phyloP scores from a whole-genome alignment of 2,329 filamentous ascomycete species.

The Scytalidium lignicola region DNA sequence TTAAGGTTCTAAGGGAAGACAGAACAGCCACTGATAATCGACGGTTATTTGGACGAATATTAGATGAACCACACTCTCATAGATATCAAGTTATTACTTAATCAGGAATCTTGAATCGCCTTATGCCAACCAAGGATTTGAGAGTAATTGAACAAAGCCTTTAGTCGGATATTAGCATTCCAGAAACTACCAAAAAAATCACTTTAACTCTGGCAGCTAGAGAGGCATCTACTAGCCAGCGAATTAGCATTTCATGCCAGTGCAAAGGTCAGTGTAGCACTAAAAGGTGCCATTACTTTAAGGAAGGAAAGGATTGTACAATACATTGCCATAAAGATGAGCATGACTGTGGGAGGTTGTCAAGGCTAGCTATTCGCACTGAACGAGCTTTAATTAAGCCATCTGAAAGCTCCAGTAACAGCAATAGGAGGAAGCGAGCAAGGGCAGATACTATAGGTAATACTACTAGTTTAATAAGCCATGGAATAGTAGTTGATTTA shows the following conservation, averaged over 20 bases:
- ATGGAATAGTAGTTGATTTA: not conserved
- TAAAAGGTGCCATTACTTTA: not conserved
- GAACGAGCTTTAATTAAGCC: constrained; percentile 1
- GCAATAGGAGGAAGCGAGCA: not conserved
- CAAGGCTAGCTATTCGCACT: not conserved
- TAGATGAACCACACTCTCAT: not conserved
- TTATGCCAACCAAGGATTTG: not conserved
- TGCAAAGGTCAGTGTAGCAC: not conserved
- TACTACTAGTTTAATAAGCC: not conserved
- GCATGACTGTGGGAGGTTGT: not conserved
- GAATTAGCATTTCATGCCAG: not conserved
- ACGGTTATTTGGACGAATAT: not conserved
- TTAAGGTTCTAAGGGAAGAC: not conserved
- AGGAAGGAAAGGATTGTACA: not conserved
- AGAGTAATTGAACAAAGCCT: not conserved
- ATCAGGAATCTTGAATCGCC: not conserved
- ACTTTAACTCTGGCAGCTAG: not conserved
- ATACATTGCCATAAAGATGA: not conserved
- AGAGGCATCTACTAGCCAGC: not conserved
- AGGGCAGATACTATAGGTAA: not conserved
- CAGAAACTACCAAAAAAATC: not conserved
- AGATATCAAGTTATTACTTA: not conserved
- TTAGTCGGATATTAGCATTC: constrained; percentile 1
- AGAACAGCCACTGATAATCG: not conserved
- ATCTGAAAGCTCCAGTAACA: not conserved